A percentile compares a stretch with the other conserved stretches of the same genome.
Conservation (phyloP, 169 alveolate species). For the Cryptosporidium meleagridis region DNA sequence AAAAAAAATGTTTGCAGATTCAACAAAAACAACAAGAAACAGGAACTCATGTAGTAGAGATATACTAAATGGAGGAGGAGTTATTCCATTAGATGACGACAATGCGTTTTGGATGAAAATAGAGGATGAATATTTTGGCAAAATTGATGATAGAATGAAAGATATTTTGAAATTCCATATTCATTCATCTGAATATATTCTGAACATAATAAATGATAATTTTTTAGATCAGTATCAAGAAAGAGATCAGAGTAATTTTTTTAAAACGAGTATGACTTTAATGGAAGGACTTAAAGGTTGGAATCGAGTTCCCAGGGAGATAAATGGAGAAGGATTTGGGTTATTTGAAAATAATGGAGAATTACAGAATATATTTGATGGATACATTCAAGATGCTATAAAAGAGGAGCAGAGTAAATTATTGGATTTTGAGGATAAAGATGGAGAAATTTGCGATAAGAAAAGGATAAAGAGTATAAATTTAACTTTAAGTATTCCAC, state of each 20-base stretch:
- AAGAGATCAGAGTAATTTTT: not conserved
- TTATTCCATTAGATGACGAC: conserved; percentile 30
- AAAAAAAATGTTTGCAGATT: not conserved
- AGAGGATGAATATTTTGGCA: conserved; percentile 54
- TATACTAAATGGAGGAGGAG: not conserved
- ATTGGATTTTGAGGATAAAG: not conserved
- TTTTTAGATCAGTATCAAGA: not conserved
- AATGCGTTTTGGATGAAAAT: conserved; percentile 47
- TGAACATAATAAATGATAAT: conserved; percentile 12
- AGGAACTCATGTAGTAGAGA: not conserved
- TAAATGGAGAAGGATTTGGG: conserved; percentile 33
- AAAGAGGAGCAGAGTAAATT: not conserved
- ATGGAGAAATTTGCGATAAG: not conserved
- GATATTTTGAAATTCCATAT: conserved; percentile 68
- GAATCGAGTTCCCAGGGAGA: conserved; percentile 2
- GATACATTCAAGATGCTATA: not conserved
- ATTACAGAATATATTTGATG: not conserved
- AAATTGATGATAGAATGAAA: conserved; percentile 27
- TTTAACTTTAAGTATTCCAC: conserved; percentile 51
- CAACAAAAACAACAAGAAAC: not conserved
- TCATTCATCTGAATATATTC: conserved; percentile 39
- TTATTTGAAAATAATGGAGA: conserved; percentile 21
- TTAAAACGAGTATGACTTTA: not conserved
- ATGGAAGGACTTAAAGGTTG: conserved; percentile 39
- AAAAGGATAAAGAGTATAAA: conserved; percentile 8